These are phyloP conservation scores for Lentinula detonsa DNA, from an alignment of 768 basidiomycete species.

Conservation along the genomic window DNA sequence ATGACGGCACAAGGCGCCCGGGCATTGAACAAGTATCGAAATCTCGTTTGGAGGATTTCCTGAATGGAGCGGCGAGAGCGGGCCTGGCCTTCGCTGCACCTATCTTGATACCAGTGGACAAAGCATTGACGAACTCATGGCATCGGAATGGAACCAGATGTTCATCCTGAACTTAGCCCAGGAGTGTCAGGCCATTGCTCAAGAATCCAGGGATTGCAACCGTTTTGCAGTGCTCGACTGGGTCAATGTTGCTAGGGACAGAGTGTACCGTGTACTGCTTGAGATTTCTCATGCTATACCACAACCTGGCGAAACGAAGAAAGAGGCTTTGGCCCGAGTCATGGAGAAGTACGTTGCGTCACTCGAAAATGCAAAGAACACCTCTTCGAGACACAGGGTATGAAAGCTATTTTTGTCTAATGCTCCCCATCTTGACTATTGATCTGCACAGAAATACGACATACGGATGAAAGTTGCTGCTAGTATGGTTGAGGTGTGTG, in stretches of 20 bases:
- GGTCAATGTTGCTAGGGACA: not conserved
- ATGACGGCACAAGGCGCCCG: not conserved
- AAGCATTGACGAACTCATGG: not conserved
- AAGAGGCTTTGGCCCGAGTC: not conserved
- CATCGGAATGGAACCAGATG: not conserved
- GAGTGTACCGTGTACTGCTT: not conserved
- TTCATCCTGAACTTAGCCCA: not conserved
- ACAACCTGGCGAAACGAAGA: not conserved
- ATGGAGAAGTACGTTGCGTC: not conserved
- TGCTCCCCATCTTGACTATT: not conserved
- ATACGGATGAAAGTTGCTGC: not conserved
- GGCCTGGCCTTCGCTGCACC: not conserved
- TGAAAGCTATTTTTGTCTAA: not conserved
- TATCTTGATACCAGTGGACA: not conserved
- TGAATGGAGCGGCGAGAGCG: not conserved
- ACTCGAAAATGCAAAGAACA: not conserved
- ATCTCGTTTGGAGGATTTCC: not conserved
- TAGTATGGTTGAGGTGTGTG: not conserved
- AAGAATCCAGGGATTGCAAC: not conserved
- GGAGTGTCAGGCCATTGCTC: not conserved
- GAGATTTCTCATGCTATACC: not conserved
- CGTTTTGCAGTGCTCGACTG: not conserved
- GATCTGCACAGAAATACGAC: not conserved
- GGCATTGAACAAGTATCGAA: not conserved
- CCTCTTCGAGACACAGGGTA: not conserved